Percentiles rank a stretch among this genome's conserved stretches.
These are phyloP conservation scores for Penicillium malachiteum DNA, from an alignment of 495 filamentous ascomycete genomes.

Conservation along the genomic window DNA sequence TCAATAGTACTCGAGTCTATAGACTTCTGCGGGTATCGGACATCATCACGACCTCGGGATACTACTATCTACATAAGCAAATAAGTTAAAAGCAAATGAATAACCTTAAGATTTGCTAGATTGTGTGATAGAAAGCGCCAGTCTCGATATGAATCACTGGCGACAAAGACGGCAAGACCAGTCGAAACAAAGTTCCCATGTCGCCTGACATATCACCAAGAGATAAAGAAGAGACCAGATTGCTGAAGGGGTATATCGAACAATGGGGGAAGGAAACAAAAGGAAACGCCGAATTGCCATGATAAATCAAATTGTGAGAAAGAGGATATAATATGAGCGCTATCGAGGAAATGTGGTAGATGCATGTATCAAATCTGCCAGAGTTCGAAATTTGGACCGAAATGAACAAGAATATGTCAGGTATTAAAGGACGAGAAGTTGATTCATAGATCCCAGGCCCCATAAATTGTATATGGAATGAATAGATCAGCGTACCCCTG, in stretches of 20 bases:
- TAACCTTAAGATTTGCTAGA: neutral
- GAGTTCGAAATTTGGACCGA: neutral
- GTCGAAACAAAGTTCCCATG: conserved; percentile 10
- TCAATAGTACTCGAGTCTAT: too few relatives aligned
- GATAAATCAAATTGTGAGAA: conserved; percentile 17
- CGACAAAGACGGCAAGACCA: conserved; percentile 1
- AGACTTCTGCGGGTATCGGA: too few relatives aligned
- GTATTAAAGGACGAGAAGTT: too few relatives aligned
- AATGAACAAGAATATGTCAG: neutral
- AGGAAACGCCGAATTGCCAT: conserved; percentile 17
- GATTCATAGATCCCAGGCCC: too few relatives aligned
- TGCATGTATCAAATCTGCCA: neutral
- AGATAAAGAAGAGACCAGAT: conserved; percentile 8
- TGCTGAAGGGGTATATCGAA: conserved; percentile 22
- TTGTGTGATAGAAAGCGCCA: neutral
- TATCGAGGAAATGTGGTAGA: conserved; percentile 16
- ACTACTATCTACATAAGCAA: too few relatives aligned
- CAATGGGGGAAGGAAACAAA: conserved; percentile 5
- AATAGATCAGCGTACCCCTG: conserved; percentile 38
- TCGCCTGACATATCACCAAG: conserved; percentile 8
- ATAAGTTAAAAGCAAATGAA: neutral
- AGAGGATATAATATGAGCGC: conserved; percentile 10
- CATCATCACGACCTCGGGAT: too few relatives aligned
- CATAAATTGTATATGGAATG: too few relatives aligned
- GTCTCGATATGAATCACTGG: neutral